Evolutionary conservation across 169 alveolate species (phyloP).

Genomic region (Prorocentrum cordatum): DNA sequence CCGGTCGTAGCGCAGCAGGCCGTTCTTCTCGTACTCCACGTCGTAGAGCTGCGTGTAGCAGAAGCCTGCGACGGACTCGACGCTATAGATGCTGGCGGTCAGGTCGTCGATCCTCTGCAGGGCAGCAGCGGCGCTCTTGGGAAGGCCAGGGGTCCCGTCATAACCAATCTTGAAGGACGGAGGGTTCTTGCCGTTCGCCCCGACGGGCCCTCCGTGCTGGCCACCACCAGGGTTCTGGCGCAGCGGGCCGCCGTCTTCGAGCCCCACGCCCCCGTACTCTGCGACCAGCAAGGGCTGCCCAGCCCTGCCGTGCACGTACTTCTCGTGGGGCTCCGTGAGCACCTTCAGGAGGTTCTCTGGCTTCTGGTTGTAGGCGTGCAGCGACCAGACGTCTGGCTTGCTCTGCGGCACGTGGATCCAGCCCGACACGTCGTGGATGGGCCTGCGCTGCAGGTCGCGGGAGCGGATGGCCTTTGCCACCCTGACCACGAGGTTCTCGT

Average conservation of each 20-base stretch:
- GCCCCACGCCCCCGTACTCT: background rate
- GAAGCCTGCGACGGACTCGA: background rate
- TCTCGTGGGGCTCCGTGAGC: too few species aligned
- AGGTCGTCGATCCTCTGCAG: background rate
- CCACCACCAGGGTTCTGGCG: background rate
- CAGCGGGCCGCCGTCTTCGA: background rate
- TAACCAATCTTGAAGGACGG: background rate
- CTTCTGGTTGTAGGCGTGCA: background rate
- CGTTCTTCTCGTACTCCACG: background rate
- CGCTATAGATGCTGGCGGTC: background rate
- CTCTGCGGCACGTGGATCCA: background rate
- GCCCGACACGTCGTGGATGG: background rate
- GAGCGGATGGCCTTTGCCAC: too few species aligned
- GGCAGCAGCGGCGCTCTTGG: background rate
- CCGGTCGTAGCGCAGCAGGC: too few species aligned
- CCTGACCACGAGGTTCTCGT: too few species aligned
- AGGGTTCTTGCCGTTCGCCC: background rate
- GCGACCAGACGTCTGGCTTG: background rate
- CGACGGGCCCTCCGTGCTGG: background rate
- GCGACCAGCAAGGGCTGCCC: background rate
- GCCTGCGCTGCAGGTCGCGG: too few species aligned
- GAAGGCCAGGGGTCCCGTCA: background rate
- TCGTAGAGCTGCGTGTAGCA: background rate
- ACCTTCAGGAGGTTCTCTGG: background rate
- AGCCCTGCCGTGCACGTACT: background rate